These are phyloP conservation scores for Trichopus zeylanicus DNA, from an alignment of 116 monocot species.

Conservation along the genomic window DNA sequence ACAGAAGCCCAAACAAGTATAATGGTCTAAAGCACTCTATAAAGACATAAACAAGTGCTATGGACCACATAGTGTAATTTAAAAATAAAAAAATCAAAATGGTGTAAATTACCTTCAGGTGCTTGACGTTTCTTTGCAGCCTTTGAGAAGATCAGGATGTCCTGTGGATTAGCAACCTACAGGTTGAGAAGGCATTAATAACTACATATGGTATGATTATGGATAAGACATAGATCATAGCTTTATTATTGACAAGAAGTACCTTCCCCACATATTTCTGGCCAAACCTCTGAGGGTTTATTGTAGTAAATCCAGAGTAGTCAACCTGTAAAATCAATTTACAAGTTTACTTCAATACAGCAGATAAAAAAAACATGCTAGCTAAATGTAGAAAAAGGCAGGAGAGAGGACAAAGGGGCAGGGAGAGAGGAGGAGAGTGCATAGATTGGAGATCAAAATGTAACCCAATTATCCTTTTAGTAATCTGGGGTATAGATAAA, in stretches of 20 bases:
- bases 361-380: too few species aligned
- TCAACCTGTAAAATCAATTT: constrained; percentile 64
- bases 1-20: too few species aligned
- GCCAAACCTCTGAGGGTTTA: constrained; percentile 98
- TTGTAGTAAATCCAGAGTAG: constrained; percentile 98
- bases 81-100: neutral
- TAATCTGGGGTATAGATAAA: too few species aligned
- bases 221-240: neutral
- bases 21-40: too few species aligned
- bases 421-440: too few species aligned
- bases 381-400: too few species aligned
- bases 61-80: too few species aligned
- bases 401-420: too few species aligned
- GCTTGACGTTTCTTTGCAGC: constrained; percentile 87
- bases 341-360: constrained; percentile 2
- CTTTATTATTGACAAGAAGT: neutral
- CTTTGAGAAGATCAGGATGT: constrained; percentile 98
- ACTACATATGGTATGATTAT: neutral
- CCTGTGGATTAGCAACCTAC: constrained; percentile 98
- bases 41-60: too few species aligned
- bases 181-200: constrained; percentile 4
- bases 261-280: constrained; percentile 99
- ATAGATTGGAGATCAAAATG: too few species aligned
- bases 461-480: too few species aligned
- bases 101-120: constrained; percentile 36